phyloP scores from a whole-genome alignment of 73 alveolate species.

The Tetrahymena elliotti region DNA sequence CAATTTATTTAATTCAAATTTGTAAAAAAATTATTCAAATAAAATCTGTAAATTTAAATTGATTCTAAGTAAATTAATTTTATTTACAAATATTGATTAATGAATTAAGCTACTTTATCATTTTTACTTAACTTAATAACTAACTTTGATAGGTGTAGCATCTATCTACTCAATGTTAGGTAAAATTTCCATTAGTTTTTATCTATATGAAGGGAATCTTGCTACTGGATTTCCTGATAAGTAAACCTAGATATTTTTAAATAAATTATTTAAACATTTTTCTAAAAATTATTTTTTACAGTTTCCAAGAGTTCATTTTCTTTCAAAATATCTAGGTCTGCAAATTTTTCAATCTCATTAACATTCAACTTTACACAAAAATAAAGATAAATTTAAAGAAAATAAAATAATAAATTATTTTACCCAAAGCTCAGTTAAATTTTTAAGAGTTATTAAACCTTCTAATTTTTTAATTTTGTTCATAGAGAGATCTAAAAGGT shows the following conservation, averaged over 20 bases:
- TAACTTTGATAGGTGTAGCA: not conserved
- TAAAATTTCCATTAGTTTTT: not conserved
- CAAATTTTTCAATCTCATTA: not conserved
- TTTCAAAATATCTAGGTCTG: not conserved
- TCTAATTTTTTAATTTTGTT: slow-evolving; percentile 56
- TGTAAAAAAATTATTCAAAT: too few species aligned
- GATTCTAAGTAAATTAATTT: too few species aligned
- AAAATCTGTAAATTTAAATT: too few species aligned
- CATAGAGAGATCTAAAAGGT: slow-evolving; percentile 84
- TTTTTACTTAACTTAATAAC: not conserved
- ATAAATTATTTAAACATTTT: not conserved
- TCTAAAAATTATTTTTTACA: not conserved
- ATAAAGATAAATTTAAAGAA: not conserved
- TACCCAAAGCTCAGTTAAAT: not conserved
- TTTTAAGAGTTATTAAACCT: not conserved
- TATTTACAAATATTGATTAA: too few species aligned
- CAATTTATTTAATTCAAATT: too few species aligned
- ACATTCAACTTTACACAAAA: not conserved
- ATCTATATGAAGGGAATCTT: not conserved
- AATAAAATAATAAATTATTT: not conserved
- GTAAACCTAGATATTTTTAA: not conserved
- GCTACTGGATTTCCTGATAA: not conserved
- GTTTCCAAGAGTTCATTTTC: not conserved
- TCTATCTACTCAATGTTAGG: not conserved
- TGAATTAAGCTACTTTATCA: not conserved